Evolutionary conservation across 1,284 basidiomycete genomes (phyloP), one percentile per base, ranked within the genome.

Genomic region (Ustanciosporium gigantosporum): DNA sequence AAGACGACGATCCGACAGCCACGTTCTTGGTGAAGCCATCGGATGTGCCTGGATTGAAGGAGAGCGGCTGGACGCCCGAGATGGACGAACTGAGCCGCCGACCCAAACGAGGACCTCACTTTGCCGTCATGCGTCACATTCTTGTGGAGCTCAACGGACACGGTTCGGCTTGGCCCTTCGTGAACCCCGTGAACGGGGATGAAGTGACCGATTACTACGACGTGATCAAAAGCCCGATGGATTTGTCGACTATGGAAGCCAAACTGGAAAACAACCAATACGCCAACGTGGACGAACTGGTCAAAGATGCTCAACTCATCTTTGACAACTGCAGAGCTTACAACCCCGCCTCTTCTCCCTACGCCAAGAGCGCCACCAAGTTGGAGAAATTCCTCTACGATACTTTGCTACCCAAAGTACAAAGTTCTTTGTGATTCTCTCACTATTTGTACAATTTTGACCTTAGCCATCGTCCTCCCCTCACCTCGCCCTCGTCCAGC

Each of bases 181-280:
- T 83, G 17, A 78, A 82, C 31, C 91, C 92, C 13, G 93, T 98
- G 41, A 88, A 89, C 72, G 81, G 78, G 2, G 85, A 87, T 16
- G 90, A 95, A 57, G 94, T 95, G 19, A 78, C 83, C 4, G 94
- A 96, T 77, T 98, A 98, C 77, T 91, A 92, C 78, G 86, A 90
- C 16, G 87, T 92, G 41, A 88, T 97, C 78, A 88, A 87, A 71
- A 82, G 88, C 46, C 94, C 94, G 0, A 97, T 98, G 93, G 94
- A 98, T 78, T 85, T 98, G 51, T 82, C 83, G 43, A 95, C 90
- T 2, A 96, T 98, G 87, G 89, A 92, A 74, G 84, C 87, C 78
- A 97, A 93, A 78, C 84, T 98, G 22, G 89, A 93, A 50, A 87
- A 84, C 39, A 83, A 83, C 57, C 79, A 81, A 55, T 98, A 97